Percentiles rank a stretch among this genome's conserved stretches.
These are phyloP conservation scores for Torrubiella hemipterigena DNA, from an alignment of 2,329 filamentous ascomycete species.

Conservation along the genomic window DNA sequence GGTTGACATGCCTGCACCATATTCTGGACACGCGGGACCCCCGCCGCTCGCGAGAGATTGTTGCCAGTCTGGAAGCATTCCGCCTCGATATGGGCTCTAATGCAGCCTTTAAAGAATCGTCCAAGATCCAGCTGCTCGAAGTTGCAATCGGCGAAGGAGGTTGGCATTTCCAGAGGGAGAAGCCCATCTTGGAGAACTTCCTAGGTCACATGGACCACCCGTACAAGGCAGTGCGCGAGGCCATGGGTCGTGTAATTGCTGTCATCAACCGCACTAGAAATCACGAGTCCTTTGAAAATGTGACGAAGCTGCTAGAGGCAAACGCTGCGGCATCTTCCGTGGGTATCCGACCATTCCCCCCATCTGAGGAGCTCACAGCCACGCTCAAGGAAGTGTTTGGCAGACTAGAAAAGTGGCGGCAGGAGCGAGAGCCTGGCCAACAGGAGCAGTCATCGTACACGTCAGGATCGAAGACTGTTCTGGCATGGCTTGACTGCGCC, in stretches of 20 bases:
- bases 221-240: constrained; percentile 93
- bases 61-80: constrained; percentile 74
- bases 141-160: constrained; percentile 78
- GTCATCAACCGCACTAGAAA: constrained; percentile 85
- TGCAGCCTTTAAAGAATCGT: constrained; percentile 96
- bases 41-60: constrained; percentile 71
- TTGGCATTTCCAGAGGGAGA: constrained; percentile 90
- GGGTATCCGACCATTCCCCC: constrained; percentile 72
- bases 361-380: constrained; percentile 58
- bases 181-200: constrained; percentile 82
- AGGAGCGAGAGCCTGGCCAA: constrained; percentile 72
- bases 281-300: constrained; percentile 82
- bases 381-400: constrained; percentile 67
- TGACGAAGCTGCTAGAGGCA: constrained; percentile 59
- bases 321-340: constrained; percentile 75
- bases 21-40: constrained; percentile 84
- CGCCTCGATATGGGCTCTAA: constrained; percentile 89
- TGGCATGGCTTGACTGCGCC: constrained; percentile 88
- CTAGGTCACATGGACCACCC: constrained; percentile 87
- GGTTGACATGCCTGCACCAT: constrained; percentile 87
- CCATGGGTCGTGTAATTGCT: constrained; percentile 81
- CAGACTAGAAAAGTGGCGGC: constrained; percentile 76
- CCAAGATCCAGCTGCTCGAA: constrained; percentile 84
- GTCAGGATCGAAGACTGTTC: constrained; percentile 86
- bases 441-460: constrained; percentile 93